These are phyloP conservation scores for Ashbya aceris DNA, from an alignment of 1,139 yeast species.

Conservation along the genomic window DNA sequence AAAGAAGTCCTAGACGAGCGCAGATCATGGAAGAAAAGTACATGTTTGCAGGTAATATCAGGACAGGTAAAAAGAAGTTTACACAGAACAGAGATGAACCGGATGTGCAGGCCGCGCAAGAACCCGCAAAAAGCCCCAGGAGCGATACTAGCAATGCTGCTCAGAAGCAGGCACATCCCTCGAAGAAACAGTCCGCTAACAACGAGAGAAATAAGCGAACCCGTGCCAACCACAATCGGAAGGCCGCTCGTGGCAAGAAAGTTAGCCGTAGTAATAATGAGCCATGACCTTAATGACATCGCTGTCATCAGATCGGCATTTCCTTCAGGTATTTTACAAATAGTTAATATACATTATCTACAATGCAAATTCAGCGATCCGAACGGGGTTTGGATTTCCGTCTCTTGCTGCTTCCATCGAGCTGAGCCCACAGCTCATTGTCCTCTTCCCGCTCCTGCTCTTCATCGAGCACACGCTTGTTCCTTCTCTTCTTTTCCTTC, in stretches of 20 bases:
- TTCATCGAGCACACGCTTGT: slow-evolving; percentile 10
- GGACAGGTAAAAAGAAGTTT: slow-evolving; percentile 17
- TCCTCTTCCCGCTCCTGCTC: slow-evolving; percentile 11
- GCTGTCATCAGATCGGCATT: neutral
- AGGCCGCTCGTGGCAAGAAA: slow-evolving; percentile 52
- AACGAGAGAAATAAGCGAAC: slow-evolving; percentile 37
- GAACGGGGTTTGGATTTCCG: neutral
- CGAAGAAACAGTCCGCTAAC: slow-evolving; percentile 12
- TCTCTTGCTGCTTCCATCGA: slow-evolving; percentile 9
- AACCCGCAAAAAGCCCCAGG: slow-evolving; percentile 5
- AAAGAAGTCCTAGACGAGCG: slow-evolving; percentile 53
- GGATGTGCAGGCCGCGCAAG: slow-evolving; percentile 1
- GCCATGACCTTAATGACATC: neutral
- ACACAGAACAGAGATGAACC: neutral
- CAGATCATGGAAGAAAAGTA: slow-evolving; percentile 54
- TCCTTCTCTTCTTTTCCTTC: slow-evolving; percentile 10
- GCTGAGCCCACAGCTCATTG: slow-evolving; percentile 13
- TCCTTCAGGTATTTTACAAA: neutral
- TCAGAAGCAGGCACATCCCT: neutral
- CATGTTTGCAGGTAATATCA: slow-evolving; percentile 37
- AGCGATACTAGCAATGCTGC: neutral
- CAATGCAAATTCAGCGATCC: neutral
- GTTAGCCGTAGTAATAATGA: slow-evolving; percentile 6
- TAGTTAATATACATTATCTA: neutral
- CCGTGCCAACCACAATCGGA: slow-evolving; percentile 56